phyloP scores from a whole-genome alignment of 129 eudicot species.

The Apium graveolens region DNA sequence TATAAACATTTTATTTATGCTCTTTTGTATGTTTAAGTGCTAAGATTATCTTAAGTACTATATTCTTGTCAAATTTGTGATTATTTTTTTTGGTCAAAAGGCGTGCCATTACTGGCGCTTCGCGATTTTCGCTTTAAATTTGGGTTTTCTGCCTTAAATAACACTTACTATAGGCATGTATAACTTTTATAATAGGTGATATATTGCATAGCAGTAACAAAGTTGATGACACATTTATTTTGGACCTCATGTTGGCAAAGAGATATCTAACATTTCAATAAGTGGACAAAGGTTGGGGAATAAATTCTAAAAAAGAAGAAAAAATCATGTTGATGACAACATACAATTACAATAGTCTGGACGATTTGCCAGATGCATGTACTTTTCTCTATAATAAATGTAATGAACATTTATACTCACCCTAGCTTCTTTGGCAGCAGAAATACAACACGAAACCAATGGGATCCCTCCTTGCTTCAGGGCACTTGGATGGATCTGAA shows the following conservation, averaged over 20 bases:
- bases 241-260: background rate
- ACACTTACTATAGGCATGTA: no score
- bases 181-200: no score
- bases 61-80: no score
- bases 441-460: slow-evolving; percentile 80
- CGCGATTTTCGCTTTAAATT: no score
- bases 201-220: no score
- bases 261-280: background rate
- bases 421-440: slow-evolving; percentile 85
- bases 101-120: no score
- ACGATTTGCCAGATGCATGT: background rate
- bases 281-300: background rate
- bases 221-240: background rate
- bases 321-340: background rate
- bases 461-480: slow-evolving; percentile 80
- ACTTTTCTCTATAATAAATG: background rate
- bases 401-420: slow-evolving; percentile 35
- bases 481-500: slow-evolving; percentile 95
- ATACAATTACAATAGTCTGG: background rate
- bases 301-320: background rate
- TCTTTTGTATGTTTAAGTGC: no score
- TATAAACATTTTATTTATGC: no score
- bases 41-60: no score
- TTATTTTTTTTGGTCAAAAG: no score
- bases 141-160: no score